A percentile compares a stretch with the other conserved stretches of the same genome.
Evolutionary conservation across 2,329 filamentous ascomycete genomes (phyloP).

Genomic region (Stagonosporopsis rhizophila): DNA sequence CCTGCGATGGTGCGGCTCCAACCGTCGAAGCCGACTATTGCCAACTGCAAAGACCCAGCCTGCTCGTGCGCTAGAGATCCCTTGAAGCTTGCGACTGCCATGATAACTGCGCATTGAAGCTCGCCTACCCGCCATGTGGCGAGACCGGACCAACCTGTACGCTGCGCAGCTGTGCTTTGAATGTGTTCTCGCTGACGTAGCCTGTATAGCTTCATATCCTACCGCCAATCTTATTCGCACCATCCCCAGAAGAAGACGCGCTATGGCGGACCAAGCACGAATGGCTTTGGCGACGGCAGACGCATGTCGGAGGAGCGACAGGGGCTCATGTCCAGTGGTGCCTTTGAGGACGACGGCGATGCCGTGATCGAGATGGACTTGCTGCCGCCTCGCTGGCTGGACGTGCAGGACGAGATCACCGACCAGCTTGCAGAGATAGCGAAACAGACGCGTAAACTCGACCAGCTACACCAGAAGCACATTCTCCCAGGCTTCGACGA

Average conservation of each 20-base stretch:
- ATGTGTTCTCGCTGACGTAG: conserved; percentile 42
- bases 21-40: conserved; percentile 13
- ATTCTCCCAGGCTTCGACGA: conserved; percentile 96
- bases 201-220: conserved; percentile 85
- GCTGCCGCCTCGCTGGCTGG: conserved; percentile 92
- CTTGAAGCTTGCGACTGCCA: conserved; percentile 28
- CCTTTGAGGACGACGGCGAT: conserved; percentile 86
- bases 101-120: conserved; percentile 37
- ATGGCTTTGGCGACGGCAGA: conserved; percentile 58
- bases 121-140: conserved; percentile 75
- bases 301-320: conserved; percentile 69
- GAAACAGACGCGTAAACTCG: conserved; percentile 81
- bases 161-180: conserved; percentile 38
- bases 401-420: conserved; percentile 91
- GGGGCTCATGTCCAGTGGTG: conserved; percentile 81
- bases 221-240: conserved; percentile 97
- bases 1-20: conserved; percentile 17
- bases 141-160: conserved; percentile 98
- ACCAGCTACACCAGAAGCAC: conserved; percentile 96
- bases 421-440: conserved; percentile 82
- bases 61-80: conserved; percentile 5
- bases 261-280: conserved; percentile 60
- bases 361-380: conserved; percentile 98
- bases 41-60: background rate
- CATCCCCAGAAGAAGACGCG: conserved; percentile 88